Conservation (phyloP, 495 filamentous ascomycete species). For the Aspergillus incahuasiensis region DNA sequence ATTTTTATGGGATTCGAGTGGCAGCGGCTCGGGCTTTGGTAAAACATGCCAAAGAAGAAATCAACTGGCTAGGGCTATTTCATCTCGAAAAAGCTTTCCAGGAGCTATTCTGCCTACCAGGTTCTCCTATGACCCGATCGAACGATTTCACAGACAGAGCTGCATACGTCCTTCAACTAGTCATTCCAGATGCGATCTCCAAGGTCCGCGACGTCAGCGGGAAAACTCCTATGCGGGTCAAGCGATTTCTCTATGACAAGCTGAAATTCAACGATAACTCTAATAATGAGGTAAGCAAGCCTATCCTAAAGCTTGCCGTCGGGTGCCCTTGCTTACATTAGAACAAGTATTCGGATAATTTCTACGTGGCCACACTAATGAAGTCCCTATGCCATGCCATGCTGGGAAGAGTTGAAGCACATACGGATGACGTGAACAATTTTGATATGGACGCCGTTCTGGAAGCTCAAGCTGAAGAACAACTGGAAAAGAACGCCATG, state of each 20-base stretch:
- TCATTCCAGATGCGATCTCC: slow-evolving; percentile 74
- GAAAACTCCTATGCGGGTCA: slow-evolving; percentile 68
- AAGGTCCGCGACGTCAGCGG: slow-evolving; percentile 70
- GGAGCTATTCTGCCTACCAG: slow-evolving; percentile 77
- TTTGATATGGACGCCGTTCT: slow-evolving; percentile 46
- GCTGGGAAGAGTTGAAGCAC: slow-evolving; percentile 46
- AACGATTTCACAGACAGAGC: slow-evolving; percentile 88
- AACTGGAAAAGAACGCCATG: slow-evolving; percentile 64
- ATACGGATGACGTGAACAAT: slow-evolving; percentile 37
- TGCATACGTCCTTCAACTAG: slow-evolving; percentile 74
- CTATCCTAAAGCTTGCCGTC: neutral
- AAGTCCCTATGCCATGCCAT: slow-evolving; percentile 72
- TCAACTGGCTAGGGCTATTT: slow-evolving; percentile 73
- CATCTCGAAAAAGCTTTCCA: slow-evolving; percentile 83
- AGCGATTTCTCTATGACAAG: slow-evolving; percentile 79
- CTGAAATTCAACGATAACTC: slow-evolving; percentile 91
- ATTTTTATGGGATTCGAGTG: slow-evolving; percentile 87
- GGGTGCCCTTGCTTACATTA: slow-evolving; percentile 11
- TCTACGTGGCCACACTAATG: slow-evolving; percentile 81
- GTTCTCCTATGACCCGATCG: slow-evolving; percentile 66
- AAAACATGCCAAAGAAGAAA: slow-evolving; percentile 62
- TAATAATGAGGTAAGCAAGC: slow-evolving; percentile 59
- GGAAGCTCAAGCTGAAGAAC: slow-evolving; percentile 54
- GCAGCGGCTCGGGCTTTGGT: slow-evolving; percentile 72
- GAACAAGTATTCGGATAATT: slow-evolving; percentile 68